Conservation (phyloP, 1,284 basidiomycete genomes). For the Hortiboletus rubellus region DNA sequence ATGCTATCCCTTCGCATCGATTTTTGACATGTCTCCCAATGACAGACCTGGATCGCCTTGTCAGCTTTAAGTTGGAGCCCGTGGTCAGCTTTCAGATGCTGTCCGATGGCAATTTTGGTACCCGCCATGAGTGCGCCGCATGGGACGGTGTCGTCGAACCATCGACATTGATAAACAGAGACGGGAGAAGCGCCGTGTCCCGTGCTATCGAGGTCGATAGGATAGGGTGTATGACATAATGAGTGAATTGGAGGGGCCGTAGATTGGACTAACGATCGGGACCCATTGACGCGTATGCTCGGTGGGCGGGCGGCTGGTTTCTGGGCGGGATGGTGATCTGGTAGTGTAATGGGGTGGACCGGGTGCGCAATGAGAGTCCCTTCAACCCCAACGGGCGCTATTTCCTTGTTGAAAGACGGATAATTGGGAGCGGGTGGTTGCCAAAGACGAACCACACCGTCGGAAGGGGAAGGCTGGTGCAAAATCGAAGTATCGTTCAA, state of each 20-base stretch:
- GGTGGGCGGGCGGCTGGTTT: not conserved
- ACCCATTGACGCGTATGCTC: not conserved
- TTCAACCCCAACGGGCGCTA: not conserved
- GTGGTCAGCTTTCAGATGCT: slow-evolving; percentile 16
- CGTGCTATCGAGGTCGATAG: not conserved
- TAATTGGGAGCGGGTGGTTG: not conserved
- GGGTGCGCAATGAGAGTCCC: not conserved
- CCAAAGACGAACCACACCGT: not conserved
- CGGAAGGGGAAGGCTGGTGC: not conserved
- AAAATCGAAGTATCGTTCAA: not conserved
- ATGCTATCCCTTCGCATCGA: slow-evolving; percentile 29
- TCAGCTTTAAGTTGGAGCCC: slow-evolving; percentile 4
- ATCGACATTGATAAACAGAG: slow-evolving; percentile 10
- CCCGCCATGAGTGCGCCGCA: slow-evolving; percentile 6
- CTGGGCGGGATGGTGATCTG: not conserved
- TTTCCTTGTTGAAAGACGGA: not conserved
- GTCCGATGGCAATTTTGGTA: slow-evolving; percentile 15
- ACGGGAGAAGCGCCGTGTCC: not conserved
- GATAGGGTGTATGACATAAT: slow-evolving; percentile 13
- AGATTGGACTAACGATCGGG: not conserved
- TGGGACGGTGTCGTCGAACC: not conserved
- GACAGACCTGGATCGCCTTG: slow-evolving; percentile 7
- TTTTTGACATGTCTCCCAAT: slow-evolving; percentile 17
- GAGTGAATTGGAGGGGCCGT: not conserved
- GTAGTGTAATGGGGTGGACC: not conserved